A percentile compares a stretch with the other conserved stretches of the same genome.
phyloP scores from a whole-genome alignment of 1,284 basidiomycete genomes.

The Moesziomyces sp. region DNA sequence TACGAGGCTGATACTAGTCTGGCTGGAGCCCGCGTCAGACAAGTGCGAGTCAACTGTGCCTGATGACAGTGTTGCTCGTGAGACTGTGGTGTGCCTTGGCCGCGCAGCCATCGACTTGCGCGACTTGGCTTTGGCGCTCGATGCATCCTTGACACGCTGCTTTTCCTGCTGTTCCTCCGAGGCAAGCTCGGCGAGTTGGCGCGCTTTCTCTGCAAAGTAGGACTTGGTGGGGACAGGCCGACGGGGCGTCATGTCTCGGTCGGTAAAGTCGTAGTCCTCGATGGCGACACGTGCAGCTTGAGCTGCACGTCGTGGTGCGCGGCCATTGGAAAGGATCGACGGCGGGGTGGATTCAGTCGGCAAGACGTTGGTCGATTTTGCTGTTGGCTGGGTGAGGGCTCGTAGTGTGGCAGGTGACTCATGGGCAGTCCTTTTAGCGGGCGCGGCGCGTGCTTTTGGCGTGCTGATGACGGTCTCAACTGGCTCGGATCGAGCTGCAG shows the following conservation, averaged over 20 bases:
- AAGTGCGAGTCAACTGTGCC: conserved; percentile 10
- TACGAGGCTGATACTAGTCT: conserved; percentile 20
- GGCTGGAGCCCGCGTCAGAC: conserved; percentile 16
- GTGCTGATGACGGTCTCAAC: conserved; percentile 1
- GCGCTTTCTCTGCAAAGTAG: conserved; percentile 37
- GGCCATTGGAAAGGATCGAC: conserved; percentile 6
- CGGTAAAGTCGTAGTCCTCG: conserved; percentile 44
- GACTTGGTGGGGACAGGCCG: conserved; percentile 44
- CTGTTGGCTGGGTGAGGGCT: background rate
- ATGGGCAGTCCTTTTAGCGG: background rate
- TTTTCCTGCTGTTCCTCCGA: conserved; percentile 7
- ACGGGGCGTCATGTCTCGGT: conserved; percentile 43
- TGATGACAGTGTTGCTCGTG: conserved; percentile 25
- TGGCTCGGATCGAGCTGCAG: background rate
- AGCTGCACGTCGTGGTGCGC: conserved; percentile 36
- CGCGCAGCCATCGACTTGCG: conserved; percentile 21
- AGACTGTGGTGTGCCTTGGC: conserved; percentile 15
- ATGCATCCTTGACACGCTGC: conserved; percentile 2
- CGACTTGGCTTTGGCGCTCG: background rate
- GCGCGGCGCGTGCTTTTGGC: conserved; percentile 7
- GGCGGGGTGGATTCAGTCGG: conserved; percentile 31
- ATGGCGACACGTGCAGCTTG: conserved; percentile 40
- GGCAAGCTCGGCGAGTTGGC: conserved; percentile 30
- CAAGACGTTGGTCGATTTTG: background rate
- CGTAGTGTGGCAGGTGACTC: conserved; percentile 13